These are phyloP conservation scores for Cryptosporidium ubiquitum DNA, from an alignment of 169 alveolate species.

Conservation along the genomic window DNA sequence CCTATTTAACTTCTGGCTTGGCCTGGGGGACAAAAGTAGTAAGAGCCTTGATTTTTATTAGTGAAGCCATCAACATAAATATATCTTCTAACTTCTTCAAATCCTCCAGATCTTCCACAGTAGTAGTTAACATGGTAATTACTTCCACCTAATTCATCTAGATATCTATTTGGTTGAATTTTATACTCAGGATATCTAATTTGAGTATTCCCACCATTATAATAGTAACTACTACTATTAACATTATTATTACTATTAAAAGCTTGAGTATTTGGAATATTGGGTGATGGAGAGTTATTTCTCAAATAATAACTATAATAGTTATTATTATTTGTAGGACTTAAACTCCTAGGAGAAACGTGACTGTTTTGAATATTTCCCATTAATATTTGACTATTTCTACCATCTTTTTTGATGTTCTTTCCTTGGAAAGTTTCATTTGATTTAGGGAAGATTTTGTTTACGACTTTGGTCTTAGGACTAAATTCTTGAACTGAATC, in stretches of 20 bases:
- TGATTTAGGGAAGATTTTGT: too few relatives aligned
- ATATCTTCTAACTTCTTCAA: slow-evolving; percentile 4
- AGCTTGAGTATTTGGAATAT: neutral
- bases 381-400: neutral
- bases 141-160: neutral
- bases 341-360: neutral
- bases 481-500: neutral
- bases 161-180: neutral
- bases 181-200: neutral
- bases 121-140: slow-evolving; percentile 1
- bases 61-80: slow-evolving; percentile 2
- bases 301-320: neutral
- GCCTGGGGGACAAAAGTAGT: neutral
- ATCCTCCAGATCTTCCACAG: slow-evolving; percentile 10
- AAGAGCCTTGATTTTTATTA: neutral
- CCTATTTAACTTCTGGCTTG: neutral
- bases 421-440: too few relatives aligned
- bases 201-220: neutral
- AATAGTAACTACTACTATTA: neutral
- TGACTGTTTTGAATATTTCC: too few relatives aligned
- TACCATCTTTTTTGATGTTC: too few relatives aligned
- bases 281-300: neutral
- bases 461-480: neutral
- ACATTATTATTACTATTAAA: neutral
- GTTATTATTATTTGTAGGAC: neutral